Evolutionary conservation across 495 filamentous ascomycete species (phyloP).

Genomic region (Cairneyella variabilis): DNA sequence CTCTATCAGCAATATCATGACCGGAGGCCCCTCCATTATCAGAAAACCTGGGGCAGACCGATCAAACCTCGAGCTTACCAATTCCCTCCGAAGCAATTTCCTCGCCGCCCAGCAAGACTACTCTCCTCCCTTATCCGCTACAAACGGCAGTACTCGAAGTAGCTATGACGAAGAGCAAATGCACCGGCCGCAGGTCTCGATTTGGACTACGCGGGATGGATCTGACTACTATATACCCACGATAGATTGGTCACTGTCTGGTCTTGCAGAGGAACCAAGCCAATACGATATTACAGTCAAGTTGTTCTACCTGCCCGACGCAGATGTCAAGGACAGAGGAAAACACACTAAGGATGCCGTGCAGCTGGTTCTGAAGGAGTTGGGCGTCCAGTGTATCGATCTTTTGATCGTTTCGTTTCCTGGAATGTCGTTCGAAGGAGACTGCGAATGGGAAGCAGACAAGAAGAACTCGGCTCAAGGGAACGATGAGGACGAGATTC

Average conservation of each 20-base stretch:
- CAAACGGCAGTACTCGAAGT: constrained; percentile 16
- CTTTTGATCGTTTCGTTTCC: constrained; percentile 92
- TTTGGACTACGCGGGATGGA: constrained; percentile 63
- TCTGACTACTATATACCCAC: constrained; percentile 70
- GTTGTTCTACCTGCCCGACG: constrained; percentile 80
- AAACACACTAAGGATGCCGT: constrained; percentile 73
- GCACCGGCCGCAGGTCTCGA: constrained; percentile 28
- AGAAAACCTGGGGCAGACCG: constrained; percentile 67
- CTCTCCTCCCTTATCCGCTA: constrained; percentile 27
- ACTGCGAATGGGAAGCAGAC: constrained; percentile 77
- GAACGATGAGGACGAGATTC: constrained; percentile 60
- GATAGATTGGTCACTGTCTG: constrained; percentile 64
- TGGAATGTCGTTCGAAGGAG: constrained; percentile 87
- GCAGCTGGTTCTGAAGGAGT: constrained; percentile 70
- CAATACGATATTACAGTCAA: constrained; percentile 94
- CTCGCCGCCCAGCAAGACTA: constrained; percentile 62
- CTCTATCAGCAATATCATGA: constrained; percentile 73
- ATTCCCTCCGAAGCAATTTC: constrained; percentile 81
- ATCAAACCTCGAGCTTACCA: constrained; percentile 84
- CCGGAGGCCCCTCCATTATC: constrained; percentile 72
- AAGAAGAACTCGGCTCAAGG: constrained; percentile 56
- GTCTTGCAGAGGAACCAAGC: constrained; percentile 69
- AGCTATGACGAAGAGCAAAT: constrained; percentile 25
- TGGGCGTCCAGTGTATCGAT: constrained; percentile 73
- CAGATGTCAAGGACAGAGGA: constrained; percentile 55